These are phyloP conservation scores for Bimuria novae-zelandiae DNA, from an alignment of 2,329 filamentous ascomycete genomes.

Conservation along the genomic window DNA sequence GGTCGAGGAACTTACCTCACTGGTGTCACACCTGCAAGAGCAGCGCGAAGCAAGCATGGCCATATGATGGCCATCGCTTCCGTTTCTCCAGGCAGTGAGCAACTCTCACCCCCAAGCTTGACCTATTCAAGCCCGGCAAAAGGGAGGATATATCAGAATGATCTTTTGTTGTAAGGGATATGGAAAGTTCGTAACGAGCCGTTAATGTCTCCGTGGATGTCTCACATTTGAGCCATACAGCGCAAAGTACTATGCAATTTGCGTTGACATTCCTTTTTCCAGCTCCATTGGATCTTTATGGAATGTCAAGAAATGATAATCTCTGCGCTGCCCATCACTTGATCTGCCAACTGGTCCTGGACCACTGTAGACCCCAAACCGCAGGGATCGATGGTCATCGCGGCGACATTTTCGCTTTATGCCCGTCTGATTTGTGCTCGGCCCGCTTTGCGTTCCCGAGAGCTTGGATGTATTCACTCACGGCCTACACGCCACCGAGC, in stretches of 20 bases:
- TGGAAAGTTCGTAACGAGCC: slow-evolving; percentile 18
- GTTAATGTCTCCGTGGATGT: slow-evolving; percentile 35
- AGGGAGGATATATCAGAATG: slow-evolving; percentile 13
- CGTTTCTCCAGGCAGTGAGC: slow-evolving; percentile 23
- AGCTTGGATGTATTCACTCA: slow-evolving; percentile 31
- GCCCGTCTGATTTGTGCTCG: slow-evolving; percentile 39
- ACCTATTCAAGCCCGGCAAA: slow-evolving; percentile 10
- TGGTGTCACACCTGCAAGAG: slow-evolving; percentile 46
- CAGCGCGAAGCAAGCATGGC: slow-evolving; percentile 36
- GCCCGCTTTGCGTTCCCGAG: slow-evolving; percentile 42
- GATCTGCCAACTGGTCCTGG: slow-evolving; percentile 8
- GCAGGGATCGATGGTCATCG: slow-evolving; percentile 28
- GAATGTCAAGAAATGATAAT: neutral
- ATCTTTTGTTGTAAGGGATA: slow-evolving; percentile 7
- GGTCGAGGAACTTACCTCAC: slow-evolving; percentile 46
- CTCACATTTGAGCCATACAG: slow-evolving; percentile 22
- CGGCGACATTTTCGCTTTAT: slow-evolving; percentile 22
- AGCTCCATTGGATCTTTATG: neutral
- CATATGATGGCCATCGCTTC: slow-evolving; percentile 46
- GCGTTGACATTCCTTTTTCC: neutral
- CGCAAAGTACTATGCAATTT: slow-evolving; percentile 16
- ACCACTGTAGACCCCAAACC: slow-evolving; percentile 16
- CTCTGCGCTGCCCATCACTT: slow-evolving; percentile 19
- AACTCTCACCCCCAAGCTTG: slow-evolving; percentile 6
- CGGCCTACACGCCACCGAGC: slow-evolving; percentile 27